Conservation (phyloP, 2,329 filamentous ascomycete genomes). For the Hymenoscyphus salicellus region DNA sequence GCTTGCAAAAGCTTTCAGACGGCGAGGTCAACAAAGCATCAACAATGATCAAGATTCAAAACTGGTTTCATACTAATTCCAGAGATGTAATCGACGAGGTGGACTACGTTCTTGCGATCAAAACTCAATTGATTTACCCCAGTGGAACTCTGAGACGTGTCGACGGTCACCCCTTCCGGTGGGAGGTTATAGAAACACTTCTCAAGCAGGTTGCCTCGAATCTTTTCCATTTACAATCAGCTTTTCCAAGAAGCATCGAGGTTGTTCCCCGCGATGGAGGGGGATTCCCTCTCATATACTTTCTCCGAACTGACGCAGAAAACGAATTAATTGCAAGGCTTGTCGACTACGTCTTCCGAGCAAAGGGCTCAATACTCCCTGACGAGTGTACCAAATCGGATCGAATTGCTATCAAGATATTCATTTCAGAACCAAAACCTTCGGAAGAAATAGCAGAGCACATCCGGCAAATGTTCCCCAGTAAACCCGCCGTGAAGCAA, state of each 20-base stretch:
- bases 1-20: slow-evolving; percentile 46
- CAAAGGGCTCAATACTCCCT: slow-evolving; percentile 29
- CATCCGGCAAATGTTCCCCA: slow-evolving; percentile 34
- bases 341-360: slow-evolving; percentile 36
- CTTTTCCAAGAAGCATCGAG: slow-evolving; percentile 44
- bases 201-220: slow-evolving; percentile 36
- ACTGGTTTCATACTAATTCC: slow-evolving; percentile 42
- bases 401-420: slow-evolving; percentile 32
- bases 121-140: slow-evolving; percentile 43
- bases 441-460: slow-evolving; percentile 24
- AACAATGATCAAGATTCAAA: slow-evolving; percentile 44
- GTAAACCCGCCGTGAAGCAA: slow-evolving; percentile 35
- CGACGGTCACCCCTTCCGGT: slow-evolving; percentile 41
- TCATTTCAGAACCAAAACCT: slow-evolving; percentile 32
- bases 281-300: slow-evolving; percentile 47
- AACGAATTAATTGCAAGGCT: slow-evolving; percentile 35
- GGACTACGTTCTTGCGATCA: slow-evolving; percentile 40
- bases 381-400: slow-evolving; percentile 14
- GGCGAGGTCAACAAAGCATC: slow-evolving; percentile 38
- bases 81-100: slow-evolving; percentile 54
- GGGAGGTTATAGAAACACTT: slow-evolving; percentile 36
- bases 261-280: slow-evolving; percentile 37
- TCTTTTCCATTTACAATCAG: too few relatives aligned
- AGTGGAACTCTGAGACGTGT: slow-evolving; percentile 38
- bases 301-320: slow-evolving; percentile 44